Percentiles rank a stretch among this genome's conserved stretches.
Evolutionary conservation across 2,329 filamentous ascomycete genomes (phyloP).

Genomic region (Xylaria sp.): DNA sequence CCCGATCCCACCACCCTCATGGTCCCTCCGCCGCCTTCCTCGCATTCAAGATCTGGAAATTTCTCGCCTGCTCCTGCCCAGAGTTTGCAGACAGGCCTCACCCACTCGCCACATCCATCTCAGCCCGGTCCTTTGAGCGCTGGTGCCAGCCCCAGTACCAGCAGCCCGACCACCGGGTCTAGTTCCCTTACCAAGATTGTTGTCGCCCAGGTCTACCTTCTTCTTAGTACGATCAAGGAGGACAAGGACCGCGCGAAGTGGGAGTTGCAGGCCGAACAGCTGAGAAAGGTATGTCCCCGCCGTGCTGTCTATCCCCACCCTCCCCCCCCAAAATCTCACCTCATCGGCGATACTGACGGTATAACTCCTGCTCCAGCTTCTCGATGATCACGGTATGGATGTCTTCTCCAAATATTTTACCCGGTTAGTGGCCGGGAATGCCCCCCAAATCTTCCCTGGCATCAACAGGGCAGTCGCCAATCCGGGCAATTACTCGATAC

Average conservation of each 20-base stretch:
- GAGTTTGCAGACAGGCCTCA: conserved; percentile 58
- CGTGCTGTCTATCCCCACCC: neutral
- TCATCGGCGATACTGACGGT: conserved; percentile 15
- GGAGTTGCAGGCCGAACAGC: conserved; percentile 87
- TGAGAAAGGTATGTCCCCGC: conserved; percentile 73
- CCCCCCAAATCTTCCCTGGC: conserved; percentile 85
- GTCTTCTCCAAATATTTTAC: conserved; percentile 95
- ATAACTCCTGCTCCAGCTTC: conserved; percentile 61
- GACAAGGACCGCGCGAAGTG: conserved; percentile 90
- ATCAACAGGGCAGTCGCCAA: conserved; percentile 73
- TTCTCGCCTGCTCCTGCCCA: conserved; percentile 64
- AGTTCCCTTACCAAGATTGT: conserved; percentile 86
- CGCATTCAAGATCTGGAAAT: conserved; percentile 60
- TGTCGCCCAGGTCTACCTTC: conserved; percentile 90
- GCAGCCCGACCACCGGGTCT: conserved; percentile 60
- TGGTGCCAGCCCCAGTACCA: conserved; percentile 63
- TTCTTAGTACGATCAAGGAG: conserved; percentile 93
- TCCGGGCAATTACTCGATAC: conserved; percentile 79
- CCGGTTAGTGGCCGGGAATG: conserved; percentile 89
- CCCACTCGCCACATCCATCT: conserved; percentile 60
- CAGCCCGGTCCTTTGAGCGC: conserved; percentile 60
- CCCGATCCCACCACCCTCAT: conserved; percentile 38
- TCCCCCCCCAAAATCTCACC: neutral
- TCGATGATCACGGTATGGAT: conserved; percentile 99
- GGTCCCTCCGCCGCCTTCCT: conserved; percentile 38